These are phyloP conservation scores for Amphicarpaea edgeworthii DNA, from an alignment of 306 rosid genomes.

Conservation along the genomic window DNA sequence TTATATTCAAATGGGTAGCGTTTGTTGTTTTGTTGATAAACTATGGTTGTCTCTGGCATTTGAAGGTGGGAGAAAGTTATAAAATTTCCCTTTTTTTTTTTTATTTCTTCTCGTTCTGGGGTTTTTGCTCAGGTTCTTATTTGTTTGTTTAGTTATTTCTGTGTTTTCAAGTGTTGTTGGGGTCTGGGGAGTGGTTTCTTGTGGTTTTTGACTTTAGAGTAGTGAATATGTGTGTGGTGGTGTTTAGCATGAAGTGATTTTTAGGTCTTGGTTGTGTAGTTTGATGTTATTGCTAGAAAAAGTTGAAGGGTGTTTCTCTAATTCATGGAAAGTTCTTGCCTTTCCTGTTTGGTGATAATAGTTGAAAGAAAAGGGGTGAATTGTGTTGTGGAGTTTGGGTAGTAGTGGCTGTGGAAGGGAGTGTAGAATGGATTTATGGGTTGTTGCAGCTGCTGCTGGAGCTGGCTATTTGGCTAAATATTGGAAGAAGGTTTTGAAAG, in stretches of 20 bases:
- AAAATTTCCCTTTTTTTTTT: not conserved
- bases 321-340: slow-evolving; percentile 55
- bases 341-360: slow-evolving; percentile 49
- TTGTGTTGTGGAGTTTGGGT: slow-evolving; percentile 56
- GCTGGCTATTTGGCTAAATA: slow-evolving; percentile 83
- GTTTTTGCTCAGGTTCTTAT: not conserved
- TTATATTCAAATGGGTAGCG: slow-evolving; percentile 39
- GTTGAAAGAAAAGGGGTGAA: slow-evolving; percentile 48
- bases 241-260: slow-evolving; percentile 1
- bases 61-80: slow-evolving; percentile 20
- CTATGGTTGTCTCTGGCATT: slow-evolving; percentile 34
- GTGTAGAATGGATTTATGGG: slow-evolving; percentile 80
- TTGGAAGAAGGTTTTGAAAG: slow-evolving; percentile 59
- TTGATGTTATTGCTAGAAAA: slow-evolving; percentile 17
- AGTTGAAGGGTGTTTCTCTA: slow-evolving; percentile 36
- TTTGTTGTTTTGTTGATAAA: not conserved
- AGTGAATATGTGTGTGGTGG: slow-evolving; percentile 31
- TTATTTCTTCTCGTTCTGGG: not conserved
- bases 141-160: not conserved
- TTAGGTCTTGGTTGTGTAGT: slow-evolving; percentile 18
- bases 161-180: slow-evolving; percentile 7
- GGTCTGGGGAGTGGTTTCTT: slow-evolving; percentile 32
- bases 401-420: slow-evolving; percentile 49
- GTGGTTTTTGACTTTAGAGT: slow-evolving; percentile 18
- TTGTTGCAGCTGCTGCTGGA: slow-evolving; percentile 83